Base-by-base conservation (phyloP, 306 rosid genomes). In the Dicorynia guianensis region DNA sequence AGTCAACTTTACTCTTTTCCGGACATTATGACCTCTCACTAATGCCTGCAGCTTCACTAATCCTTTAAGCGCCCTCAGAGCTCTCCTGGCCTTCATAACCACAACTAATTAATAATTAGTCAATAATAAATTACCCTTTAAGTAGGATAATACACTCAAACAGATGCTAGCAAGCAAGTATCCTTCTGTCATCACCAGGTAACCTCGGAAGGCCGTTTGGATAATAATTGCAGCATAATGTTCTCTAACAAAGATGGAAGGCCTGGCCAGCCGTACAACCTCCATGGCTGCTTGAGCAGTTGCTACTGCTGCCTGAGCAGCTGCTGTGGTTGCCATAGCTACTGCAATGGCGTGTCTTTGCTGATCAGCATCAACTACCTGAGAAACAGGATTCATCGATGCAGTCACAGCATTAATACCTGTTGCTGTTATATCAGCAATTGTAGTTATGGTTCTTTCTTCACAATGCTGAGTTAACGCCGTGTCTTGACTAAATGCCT, bases 11-110 rank as follows among this genome's bases (percentile, higher is more conserved):
- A 89, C 84, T 67, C 92, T 43, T 70, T 72, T 85, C 35, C 89
- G 73, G 43, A 88, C 87, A 60, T 63, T 88, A 53, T 83, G 83
- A 4, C 87, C 92, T 78, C 92, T 82, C 71, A 88, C 89, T 59
- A 88, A 72, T 7, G 92, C 89, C 57, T 88, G 92, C 68, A 88
- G 76, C 81, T 85, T 85, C 61, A 88, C 92, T 52, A 88, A 48
- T 12, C 84, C 92, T 43, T 83, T 88, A 8, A 82, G 84, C 34
- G 92, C 92, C 63, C 76, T 54, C 50, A 85, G 87, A 20, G 92
- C 92, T 78, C 86, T 88, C 68, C 89, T 72, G 4, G 89, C 92
- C 92, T 88, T 76, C 68, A 71, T 30, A 47, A 11, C 8, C 17
- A 47, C 33, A 52, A 46, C 36, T 14, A 47, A 25, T 25, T 19